Evolutionary conservation across 1,284 basidiomycete genomes (phyloP).

Genomic region (Cutaneotrichosporon curvatum): DNA sequence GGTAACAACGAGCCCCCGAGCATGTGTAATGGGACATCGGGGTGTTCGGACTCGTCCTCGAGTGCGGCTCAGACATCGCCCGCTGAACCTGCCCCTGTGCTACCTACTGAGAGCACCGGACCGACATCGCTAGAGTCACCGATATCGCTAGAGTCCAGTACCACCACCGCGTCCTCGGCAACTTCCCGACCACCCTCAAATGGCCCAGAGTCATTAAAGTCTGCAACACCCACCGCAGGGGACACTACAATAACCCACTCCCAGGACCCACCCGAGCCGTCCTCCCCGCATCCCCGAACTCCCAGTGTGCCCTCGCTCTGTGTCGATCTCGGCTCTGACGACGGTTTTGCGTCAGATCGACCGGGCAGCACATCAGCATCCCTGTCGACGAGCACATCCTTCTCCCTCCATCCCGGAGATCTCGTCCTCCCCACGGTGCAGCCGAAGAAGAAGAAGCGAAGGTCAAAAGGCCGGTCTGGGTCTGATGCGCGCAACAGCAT

Average conservation of each 20-base stretch:
- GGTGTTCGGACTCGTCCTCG: too few relatives aligned
- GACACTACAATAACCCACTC: not conserved
- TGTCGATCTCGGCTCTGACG: not conserved
- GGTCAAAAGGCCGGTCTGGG: slow-evolving; percentile 16
- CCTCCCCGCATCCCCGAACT: too few relatives aligned
- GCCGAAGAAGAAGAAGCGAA: slow-evolving; percentile 31
- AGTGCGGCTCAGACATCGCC: too few relatives aligned
- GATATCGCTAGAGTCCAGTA: too few relatives aligned
- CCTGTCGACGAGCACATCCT: slow-evolving; percentile 5
- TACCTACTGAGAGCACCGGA: too few relatives aligned
- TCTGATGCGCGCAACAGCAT: not conserved
- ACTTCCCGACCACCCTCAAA: too few relatives aligned
- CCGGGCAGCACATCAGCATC: not conserved
- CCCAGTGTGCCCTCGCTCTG: not conserved
- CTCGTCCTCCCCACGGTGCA: slow-evolving; percentile 25
- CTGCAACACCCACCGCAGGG: not conserved
- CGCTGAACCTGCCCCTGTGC: too few relatives aligned
- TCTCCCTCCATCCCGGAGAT: slow-evolving; percentile 36
- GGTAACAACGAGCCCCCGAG: too few relatives aligned
- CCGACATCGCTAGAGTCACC: too few relatives aligned
- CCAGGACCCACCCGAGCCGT: not conserved
- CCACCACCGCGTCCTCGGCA: too few relatives aligned
- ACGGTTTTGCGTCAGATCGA: slow-evolving; percentile 1
- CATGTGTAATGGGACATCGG: too few relatives aligned
- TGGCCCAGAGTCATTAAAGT: too few relatives aligned